A percentile compares a stretch with the other conserved stretches of the same genome.
Evolutionary conservation across 1,284 basidiomycete species (phyloP).

Genomic region (Pterulicium gracile): DNA sequence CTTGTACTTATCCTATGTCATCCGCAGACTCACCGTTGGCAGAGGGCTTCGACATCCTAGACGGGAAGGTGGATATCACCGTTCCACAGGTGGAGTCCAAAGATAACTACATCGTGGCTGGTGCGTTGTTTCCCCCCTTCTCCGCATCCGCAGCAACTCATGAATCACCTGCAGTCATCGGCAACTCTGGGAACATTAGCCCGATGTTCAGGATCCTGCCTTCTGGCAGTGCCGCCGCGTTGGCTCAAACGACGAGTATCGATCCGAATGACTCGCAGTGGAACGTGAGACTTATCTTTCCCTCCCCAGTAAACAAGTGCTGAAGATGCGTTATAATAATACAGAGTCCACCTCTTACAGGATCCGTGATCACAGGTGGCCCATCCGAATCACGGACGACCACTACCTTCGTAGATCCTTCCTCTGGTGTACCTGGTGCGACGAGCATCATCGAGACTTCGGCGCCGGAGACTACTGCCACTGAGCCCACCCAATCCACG

Average conservation of each 20-base stretch:
- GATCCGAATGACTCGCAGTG: too few species aligned
- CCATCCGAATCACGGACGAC: neutral
- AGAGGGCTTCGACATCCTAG: conserved; percentile 37
- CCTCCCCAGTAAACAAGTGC: too few species aligned
- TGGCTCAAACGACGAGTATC: too few species aligned
- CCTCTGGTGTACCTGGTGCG: conserved; percentile 5
- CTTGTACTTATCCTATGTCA: conserved; percentile 1
- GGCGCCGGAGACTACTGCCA: conserved; percentile 10
- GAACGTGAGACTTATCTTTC: too few species aligned
- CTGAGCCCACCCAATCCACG: too few species aligned
- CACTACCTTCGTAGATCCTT: neutral
- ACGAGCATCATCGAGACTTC: conserved; percentile 7
- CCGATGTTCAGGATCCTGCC: conserved; percentile 29
- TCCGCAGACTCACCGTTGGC: conserved; percentile 43
- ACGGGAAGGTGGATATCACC: conserved; percentile 38
- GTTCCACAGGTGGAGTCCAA: conserved; percentile 40
- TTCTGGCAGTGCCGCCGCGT: conserved; percentile 13
- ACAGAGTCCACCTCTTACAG: neutral
- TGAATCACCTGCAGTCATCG: conserved; percentile 21
- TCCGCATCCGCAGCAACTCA: conserved; percentile 5
- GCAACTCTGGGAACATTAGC: conserved; percentile 32
- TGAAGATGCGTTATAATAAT: too few species aligned
- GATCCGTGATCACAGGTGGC: neutral
- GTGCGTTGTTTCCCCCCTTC: conserved; percentile 22
- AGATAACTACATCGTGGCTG: conserved; percentile 33